Conservation (phyloP, 2,329 filamentous ascomycete species). For the Neonectria punicea region DNA sequence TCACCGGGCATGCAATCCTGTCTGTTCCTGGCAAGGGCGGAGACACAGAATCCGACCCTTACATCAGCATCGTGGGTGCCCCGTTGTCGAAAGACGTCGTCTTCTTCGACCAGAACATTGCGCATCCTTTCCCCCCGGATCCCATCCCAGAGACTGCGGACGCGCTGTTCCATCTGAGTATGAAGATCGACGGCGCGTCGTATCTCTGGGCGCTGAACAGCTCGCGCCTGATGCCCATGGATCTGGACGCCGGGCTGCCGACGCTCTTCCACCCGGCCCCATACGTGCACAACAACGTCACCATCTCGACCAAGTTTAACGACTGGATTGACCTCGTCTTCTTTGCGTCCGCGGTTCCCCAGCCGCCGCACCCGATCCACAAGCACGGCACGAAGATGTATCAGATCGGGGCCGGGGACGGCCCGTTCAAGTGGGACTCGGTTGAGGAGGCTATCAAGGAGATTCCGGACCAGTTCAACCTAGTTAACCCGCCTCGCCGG, state of each 20-base stretch:
- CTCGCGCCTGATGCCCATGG: constrained; percentile 52
- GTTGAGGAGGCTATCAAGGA: constrained; percentile 62
- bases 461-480: constrained; percentile 64
- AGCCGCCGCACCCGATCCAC: constrained; percentile 69
- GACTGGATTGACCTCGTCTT: constrained; percentile 69
- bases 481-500: constrained; percentile 63
- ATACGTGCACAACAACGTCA: constrained; percentile 54
- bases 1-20: constrained; percentile 63
- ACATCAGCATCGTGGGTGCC: constrained; percentile 61
- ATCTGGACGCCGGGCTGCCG: constrained; percentile 52
- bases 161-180: constrained; percentile 56
- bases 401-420: constrained; percentile 62
- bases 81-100: constrained; percentile 53
- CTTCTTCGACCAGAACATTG: constrained; percentile 55
- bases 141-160: constrained; percentile 55
- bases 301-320: constrained; percentile 57
- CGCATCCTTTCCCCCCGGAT: constrained; percentile 60
- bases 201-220: constrained; percentile 66
- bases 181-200: constrained; percentile 53
- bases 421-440: constrained; percentile 61
- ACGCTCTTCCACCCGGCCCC: constrained; percentile 57
- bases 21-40: constrained; percentile 44
- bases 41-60: constrained; percentile 49
- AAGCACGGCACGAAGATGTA: constrained; percentile 72
- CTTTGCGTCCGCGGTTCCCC: constrained; percentile 53